A percentile compares a stretch with the other conserved stretches of the same genome.
These are phyloP conservation scores for Chlorella sorokiniana DNA, from an alignment of 139 green algal genomes.

Conservation along the genomic window DNA sequence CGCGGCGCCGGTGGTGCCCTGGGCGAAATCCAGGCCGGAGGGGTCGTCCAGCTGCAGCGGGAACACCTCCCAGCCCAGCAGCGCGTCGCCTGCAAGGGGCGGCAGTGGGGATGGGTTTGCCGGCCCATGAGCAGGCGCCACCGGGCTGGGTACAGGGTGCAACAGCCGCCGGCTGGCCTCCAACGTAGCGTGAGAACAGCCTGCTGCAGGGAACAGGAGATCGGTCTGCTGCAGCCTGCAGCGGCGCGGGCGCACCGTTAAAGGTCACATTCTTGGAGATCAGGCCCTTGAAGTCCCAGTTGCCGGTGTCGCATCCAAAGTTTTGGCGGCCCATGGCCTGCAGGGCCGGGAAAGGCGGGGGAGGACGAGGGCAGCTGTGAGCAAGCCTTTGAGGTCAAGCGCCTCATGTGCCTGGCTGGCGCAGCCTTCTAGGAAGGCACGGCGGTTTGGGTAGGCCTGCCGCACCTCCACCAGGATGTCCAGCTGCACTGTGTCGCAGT, in stretches of 20 bases:
- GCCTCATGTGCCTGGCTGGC: not conserved
- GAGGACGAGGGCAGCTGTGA: not conserved
- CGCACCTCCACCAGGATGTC: constrained; percentile 60
- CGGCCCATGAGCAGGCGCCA: no score
- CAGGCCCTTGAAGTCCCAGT: constrained; percentile 64
- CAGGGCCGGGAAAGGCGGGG: not conserved
- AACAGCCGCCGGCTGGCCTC: no score
- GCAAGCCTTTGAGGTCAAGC: not conserved
- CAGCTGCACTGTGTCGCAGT: constrained; percentile 28
- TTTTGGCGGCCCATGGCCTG: constrained; percentile 55
- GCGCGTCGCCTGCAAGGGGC: constrained; percentile 8
- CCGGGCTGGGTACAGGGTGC: no score
- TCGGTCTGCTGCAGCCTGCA: not conserved
- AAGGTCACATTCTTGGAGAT: constrained; percentile 44
- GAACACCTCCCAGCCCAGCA: constrained; percentile 51
- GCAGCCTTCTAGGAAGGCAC: no score
- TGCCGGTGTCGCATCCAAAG: constrained; percentile 38
- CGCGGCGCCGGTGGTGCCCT: not conserved
- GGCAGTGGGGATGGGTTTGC: not conserved
- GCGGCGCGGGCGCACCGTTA: constrained; percentile 32
- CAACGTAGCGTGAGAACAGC: no score
- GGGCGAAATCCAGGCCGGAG: not conserved
- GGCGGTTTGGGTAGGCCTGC: not conserved
- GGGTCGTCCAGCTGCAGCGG: constrained; percentile 41
- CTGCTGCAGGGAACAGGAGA: no score